Conservation (phyloP, 192 early-diverging fungal species). For the Coemansia sp. region DNA sequence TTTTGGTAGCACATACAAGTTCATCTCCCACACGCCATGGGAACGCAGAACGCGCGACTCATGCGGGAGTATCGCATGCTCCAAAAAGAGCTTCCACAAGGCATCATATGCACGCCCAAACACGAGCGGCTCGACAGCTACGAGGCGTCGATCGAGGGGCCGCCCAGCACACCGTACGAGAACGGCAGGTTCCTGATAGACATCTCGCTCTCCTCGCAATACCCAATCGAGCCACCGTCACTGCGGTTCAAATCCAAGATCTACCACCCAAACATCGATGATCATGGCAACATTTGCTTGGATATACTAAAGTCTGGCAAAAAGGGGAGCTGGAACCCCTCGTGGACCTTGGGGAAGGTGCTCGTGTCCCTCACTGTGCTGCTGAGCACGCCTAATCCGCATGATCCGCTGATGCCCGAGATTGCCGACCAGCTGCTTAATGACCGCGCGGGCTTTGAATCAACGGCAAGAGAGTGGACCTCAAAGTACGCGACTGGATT, state of each 20-base stretch:
- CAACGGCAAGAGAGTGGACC: constrained; percentile 37
- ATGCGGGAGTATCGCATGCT: constrained; percentile 39
- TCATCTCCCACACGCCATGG: background rate
- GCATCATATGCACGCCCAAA: constrained; percentile 64
- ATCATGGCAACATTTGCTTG: constrained; percentile 72
- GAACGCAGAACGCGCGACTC: constrained; percentile 20
- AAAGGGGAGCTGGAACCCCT: constrained; percentile 69
- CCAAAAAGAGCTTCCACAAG: constrained; percentile 58
- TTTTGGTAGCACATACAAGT: background rate
- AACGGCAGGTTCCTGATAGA: constrained; percentile 65
- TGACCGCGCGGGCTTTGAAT: constrained; percentile 22
- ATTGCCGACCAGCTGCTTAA: constrained; percentile 42
- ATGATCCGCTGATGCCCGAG: constrained; percentile 75
- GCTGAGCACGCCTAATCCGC: constrained; percentile 67
- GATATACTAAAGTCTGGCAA: constrained; percentile 66
- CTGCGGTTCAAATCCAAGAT: constrained; percentile 72
- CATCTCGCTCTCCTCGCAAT: constrained; percentile 52
- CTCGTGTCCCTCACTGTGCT: constrained; percentile 61
- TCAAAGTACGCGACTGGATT: constrained; percentile 23
- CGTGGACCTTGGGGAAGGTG: constrained; percentile 63
- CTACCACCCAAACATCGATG: constrained; percentile 83
- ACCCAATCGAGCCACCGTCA: constrained; percentile 73
- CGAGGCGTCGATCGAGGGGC: constrained; percentile 64
- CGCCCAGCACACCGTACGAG: constrained; percentile 67
- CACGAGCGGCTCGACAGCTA: constrained; percentile 61